phyloP scores from a whole-genome alignment of 2,329 filamentous ascomycete species.

The Colletotrichum brevisporum region DNA sequence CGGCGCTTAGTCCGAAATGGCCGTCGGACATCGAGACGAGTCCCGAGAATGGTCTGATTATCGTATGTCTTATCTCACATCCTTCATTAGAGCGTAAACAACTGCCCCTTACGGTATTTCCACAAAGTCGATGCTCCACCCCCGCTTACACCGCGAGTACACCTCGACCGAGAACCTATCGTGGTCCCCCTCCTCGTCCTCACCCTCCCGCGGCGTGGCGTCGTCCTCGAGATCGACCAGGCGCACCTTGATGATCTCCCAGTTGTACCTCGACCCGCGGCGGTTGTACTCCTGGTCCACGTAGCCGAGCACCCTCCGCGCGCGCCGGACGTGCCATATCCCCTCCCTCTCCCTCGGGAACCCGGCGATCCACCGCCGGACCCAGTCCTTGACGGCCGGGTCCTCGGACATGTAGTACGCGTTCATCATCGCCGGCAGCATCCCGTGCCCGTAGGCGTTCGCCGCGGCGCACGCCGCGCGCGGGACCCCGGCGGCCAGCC shows the following conservation, averaged over 20 bases:
- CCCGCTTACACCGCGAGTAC: conserved; percentile 25
- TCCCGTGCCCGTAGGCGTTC: conserved; percentile 18
- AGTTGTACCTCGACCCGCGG: conserved; percentile 21
- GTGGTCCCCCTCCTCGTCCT: conserved; percentile 15
- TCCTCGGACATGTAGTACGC: conserved; percentile 26
- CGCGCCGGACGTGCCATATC: conserved; percentile 26
- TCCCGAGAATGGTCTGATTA: not conserved
- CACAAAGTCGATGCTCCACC: conserved; percentile 32
- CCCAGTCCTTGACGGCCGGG: conserved; percentile 7
- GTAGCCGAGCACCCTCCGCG: conserved; percentile 15
- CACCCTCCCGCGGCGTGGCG: conserved; percentile 15
- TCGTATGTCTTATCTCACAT: not conserved
- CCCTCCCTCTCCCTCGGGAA: conserved; percentile 24
- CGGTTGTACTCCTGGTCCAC: conserved; percentile 26
- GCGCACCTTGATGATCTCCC: conserved; percentile 33
- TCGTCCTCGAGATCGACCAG: conserved; percentile 19
- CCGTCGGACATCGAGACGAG: conserved; percentile 1
- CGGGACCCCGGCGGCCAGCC: conserved; percentile 15
- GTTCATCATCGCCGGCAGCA: conserved; percentile 26
- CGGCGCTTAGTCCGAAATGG: not conserved
- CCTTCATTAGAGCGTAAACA: not conserved
- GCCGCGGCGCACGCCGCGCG: conserved; percentile 10
- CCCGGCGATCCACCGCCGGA: conserved; percentile 26
- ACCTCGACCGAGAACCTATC: conserved; percentile 30
- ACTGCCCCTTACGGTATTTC: conserved; percentile 27